A percentile compares a stretch with the other conserved stretches of the same genome.
These are phyloP conservation scores for Hypoxylon sp. DNA, from an alignment of 2,329 filamentous ascomycete species.

Conservation along the genomic window DNA sequence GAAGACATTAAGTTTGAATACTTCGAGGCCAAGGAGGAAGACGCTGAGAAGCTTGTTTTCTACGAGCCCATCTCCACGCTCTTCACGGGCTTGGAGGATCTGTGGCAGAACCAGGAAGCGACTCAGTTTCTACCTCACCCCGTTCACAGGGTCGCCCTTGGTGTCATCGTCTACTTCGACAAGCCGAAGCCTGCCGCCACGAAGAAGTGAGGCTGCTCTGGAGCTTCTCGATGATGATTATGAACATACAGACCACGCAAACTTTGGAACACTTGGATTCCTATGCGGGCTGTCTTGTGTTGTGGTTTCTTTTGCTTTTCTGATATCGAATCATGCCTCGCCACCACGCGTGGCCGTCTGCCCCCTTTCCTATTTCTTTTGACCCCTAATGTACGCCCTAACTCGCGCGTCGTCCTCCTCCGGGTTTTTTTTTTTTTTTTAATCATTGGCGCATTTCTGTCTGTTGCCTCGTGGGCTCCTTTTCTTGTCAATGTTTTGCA, in stretches of 20 bases:
- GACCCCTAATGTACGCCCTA: not conserved
- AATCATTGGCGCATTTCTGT: not conserved
- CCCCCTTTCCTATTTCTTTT: not conserved
- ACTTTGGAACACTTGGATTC: not conserved
- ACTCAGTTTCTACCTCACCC: not conserved
- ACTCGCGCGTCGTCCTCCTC: not conserved
- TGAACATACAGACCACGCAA: not conserved
- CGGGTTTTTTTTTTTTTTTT: not conserved
- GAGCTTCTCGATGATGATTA: not conserved
- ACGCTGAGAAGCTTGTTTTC: not conserved
- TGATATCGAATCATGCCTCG: not conserved
- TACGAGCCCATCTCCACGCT: not conserved
- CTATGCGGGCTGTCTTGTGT: not conserved
- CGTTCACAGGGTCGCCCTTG: not conserved
- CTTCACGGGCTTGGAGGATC: not conserved
- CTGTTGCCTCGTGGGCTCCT: not conserved
- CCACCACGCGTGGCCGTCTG: not conserved
- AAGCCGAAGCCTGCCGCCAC: not conserved
- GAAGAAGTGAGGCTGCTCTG: not conserved
- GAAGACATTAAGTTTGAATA: constrained; percentile 41
- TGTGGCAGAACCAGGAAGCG: not conserved
- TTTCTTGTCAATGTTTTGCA: not conserved
- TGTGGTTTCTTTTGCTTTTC: not conserved
- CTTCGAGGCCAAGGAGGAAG: constrained; percentile 37
- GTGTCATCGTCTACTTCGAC: constrained; percentile 6